phyloP scores from a whole-genome alignment of 106 monocot species.

The Acorus gramineus region DNA sequence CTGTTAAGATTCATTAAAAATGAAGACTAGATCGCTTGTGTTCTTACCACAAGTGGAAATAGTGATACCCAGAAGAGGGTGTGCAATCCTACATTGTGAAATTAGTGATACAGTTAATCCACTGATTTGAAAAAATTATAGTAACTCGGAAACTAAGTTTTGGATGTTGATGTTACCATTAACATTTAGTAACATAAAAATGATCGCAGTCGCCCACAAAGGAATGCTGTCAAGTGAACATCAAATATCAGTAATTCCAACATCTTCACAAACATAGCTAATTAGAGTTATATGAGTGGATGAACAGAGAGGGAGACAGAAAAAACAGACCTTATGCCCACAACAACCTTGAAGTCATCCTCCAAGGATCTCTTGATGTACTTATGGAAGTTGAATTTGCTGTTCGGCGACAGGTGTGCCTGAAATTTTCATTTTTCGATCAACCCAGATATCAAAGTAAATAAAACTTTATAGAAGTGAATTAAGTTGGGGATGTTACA shows the following conservation, averaged over 20 bases:
- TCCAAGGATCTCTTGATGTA: slow-evolving; percentile 28
- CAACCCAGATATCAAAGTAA: background rate
- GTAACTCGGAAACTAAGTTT: no score
- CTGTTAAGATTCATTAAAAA: background rate
- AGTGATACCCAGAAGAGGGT: slow-evolving; percentile 37
- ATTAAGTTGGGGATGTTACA: slow-evolving; percentile 11
- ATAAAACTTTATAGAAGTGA: no score
- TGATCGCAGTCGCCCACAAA: slow-evolving; percentile 27
- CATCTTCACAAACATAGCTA: no score
- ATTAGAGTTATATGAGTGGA: no score
- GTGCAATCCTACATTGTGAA: slow-evolving; percentile 15
- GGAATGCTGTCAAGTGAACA: slow-evolving; percentile 21
- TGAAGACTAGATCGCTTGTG: background rate
- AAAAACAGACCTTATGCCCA: slow-evolving; percentile 28
- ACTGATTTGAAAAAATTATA: background rate
- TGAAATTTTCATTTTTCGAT: slow-evolving; percentile 4
- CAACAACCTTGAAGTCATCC: slow-evolving; percentile 20
- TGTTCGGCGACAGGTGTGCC: slow-evolving; percentile 36
- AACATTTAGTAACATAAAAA: slow-evolving; percentile 27
- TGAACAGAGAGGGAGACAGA: background rate
- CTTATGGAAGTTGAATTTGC: slow-evolving; percentile 41
- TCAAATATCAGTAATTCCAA: background rate
- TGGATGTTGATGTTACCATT: slow-evolving; percentile 11
- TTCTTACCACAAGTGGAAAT: slow-evolving; percentile 39
- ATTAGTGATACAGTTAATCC: background rate